Percentiles rank a stretch among this genome's conserved stretches.
Conservation (phyloP, 2,329 filamentous ascomycete genomes). For the Westerdykella sp. region DNA sequence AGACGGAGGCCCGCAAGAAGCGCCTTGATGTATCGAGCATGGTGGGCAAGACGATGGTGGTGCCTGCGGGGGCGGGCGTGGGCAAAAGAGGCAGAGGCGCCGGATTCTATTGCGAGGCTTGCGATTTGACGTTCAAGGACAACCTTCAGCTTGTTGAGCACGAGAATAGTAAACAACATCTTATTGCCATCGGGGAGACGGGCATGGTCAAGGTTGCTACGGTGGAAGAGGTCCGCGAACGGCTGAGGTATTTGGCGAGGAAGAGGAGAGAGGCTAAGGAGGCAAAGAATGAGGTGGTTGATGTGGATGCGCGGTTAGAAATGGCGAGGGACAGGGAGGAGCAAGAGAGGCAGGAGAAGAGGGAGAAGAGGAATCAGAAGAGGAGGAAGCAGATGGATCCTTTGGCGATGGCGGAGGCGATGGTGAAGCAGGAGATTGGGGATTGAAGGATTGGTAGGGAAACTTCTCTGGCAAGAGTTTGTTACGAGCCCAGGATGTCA, state of each 20-base stretch:
- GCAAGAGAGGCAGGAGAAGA: conserved; percentile 54
- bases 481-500: neutral
- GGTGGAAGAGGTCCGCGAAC: conserved; percentile 68
- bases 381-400: conserved; percentile 47
- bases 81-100: conserved; percentile 81
- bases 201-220: conserved; percentile 78
- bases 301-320: conserved; percentile 57
- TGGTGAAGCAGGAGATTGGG: conserved; percentile 24
- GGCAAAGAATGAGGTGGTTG: conserved; percentile 55
- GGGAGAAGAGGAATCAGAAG: conserved; percentile 58
- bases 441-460: conserved; percentile 26
- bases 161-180: conserved; percentile 86
- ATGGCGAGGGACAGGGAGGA: conserved; percentile 55
- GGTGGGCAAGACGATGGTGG: conserved; percentile 83
- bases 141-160: conserved; percentile 44
- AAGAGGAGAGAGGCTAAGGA: conserved; percentile 56
- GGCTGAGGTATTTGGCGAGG: conserved; percentile 61
- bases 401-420: conserved; percentile 4
- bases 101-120: conserved; percentile 89
- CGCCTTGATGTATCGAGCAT: conserved; percentile 78
- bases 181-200: conserved; percentile 78
- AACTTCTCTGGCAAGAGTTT: too few relatives aligned
- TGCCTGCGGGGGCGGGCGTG: conserved; percentile 73
- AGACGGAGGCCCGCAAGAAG: conserved; percentile 63
- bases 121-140: conserved; percentile 84